These are phyloP conservation scores for Carex kokanica DNA, from an alignment of 176 grass and related monocot genomes.

Conservation along the genomic window DNA sequence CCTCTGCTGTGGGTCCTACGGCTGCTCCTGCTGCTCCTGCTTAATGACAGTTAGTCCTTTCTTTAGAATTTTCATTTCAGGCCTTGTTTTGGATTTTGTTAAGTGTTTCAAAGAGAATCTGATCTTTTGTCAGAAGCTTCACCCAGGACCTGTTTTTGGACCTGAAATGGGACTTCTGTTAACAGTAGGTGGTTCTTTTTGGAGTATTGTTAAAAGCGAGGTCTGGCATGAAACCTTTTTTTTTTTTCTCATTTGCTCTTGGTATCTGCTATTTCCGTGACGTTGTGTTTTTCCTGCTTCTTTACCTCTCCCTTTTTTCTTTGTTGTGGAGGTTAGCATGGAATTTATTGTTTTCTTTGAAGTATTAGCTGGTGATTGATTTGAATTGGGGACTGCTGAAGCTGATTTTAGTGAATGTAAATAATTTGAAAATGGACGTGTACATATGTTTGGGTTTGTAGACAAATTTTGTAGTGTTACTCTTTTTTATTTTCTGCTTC, in stretches of 20 bases:
- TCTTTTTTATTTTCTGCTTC: not conserved
- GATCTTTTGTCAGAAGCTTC: not conserved
- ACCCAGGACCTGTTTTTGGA: not conserved
- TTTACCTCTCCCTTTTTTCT: not conserved
- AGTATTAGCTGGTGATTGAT: constrained; percentile 10
- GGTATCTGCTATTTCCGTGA: constrained; percentile 3
- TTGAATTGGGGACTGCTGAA: constrained; percentile 17
- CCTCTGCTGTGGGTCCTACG: constrained; percentile 6
- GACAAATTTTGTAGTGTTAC: constrained; percentile 13
- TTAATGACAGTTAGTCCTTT: constrained; percentile 25
- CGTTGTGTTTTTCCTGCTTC: not conserved
- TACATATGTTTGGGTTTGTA: constrained; percentile 31
- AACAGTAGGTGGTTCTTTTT: not conserved
- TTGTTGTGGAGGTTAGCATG: constrained; percentile 20
- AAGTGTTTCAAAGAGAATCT: constrained; percentile 5
- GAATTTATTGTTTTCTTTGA: constrained; percentile 2
- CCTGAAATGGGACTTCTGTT: not conserved
- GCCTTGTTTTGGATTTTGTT: constrained; percentile 21
- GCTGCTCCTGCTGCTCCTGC: not conserved
- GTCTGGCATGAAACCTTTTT: not conserved
- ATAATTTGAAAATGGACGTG: constrained; percentile 22
- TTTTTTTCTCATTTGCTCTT: not conserved
- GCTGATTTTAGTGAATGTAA: constrained; percentile 28
- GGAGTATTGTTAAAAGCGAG: not conserved
- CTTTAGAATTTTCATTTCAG: constrained; percentile 26